Evolutionary conservation across 495 filamentous ascomycete genomes (phyloP), one percentile per base, ranked within the genome.

Genomic region (Hypoxylon fuscum): DNA sequence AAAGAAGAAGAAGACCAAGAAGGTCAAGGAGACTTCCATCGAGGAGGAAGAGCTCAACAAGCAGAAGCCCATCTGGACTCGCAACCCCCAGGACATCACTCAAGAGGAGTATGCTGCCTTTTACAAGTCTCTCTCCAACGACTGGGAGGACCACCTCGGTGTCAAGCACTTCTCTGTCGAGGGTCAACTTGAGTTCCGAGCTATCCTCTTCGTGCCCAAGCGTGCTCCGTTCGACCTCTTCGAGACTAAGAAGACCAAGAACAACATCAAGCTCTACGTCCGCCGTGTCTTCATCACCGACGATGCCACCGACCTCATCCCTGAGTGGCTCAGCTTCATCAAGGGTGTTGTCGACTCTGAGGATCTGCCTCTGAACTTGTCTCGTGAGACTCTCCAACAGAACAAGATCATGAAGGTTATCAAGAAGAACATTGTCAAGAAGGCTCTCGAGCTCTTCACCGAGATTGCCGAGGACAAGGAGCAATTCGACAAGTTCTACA

Each of bases 331-430:
- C 73, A 86, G 91, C 82, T 98, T 98, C 83, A 78, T 98, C 86
- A 98, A 98, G 90, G 95, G 95, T 85, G 95, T 98, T 70, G 96
- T 98, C 74, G 95, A 98, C 82, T 98, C 95, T 62, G 95, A 98
- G 85, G 95, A 98, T 81, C 90, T 98, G 31, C 95, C 95, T 59
- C 87, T 98, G 72, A 98, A 98, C 86, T 80, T 98, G 80, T 98
- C 96, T 77, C 96, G 95, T 88, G 95, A 98, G 87, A 98, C 96
- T 56, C 91, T 98, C 44, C 95, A 98, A 82, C 96, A 98, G 85
- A 98, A 98, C 90, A 98, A 98, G 91, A 98, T 98, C 85, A 96
- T 98, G 95, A 98, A 98, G 88, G 95, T 98, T 74, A 98, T 98
- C 87, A 93, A 92, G 85, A 98, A 98, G 93, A 98, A 98, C 88